Evolutionary conservation across 495 filamentous ascomycete genomes (phyloP), one percentile per base, ranked within the genome.

Genomic region (Xylaria cubensis): DNA sequence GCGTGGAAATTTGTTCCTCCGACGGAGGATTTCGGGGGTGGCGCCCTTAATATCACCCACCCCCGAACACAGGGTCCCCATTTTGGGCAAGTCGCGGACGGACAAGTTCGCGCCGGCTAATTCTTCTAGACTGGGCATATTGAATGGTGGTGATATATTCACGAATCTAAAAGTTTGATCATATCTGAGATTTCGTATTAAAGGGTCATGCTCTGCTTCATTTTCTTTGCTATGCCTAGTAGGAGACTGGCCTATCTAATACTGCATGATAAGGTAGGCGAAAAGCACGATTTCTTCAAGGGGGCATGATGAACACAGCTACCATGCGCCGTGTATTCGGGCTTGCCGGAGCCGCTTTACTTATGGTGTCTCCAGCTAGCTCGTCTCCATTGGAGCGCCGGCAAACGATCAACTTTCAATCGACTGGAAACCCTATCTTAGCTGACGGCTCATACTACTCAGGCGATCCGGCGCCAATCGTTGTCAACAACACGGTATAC

Each of bases 391-490:
- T 63, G 21, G 61, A 42, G 21, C 34, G n/a, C 36, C 39, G 39
- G 36, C 61, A 42, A 63, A 63, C 61, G 39, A 24, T 63, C 39
- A 39, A 29, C 21, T 41, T 63, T 36, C 61, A 63, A 24, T 63
- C 61, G 26, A 63, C 39, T 12, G 61, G 61, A 63, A 76, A 76
- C 50, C 72, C 74, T 64, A 76, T 76, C 50, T 64, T 76, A 32
- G 39, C 72, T 69, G 68, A 76, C 77, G 61, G 61, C 42, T 63
- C 61, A 15, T 63, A 63, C 46, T 81, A 80, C 58, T 77, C 79
- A 4, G 72, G 78, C 36, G 79, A 81, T 50, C 79, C 79, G 51
- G 78, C 77, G 7, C 78, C 78, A 12, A 26, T 78, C 36, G 75
- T 81, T 9, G 73, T 72, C 32, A 73, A 80, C 72, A 75, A 74